phyloP scores from a whole-genome alignment of 2,329 filamentous ascomycete species.

The Aspergillus pseudoglaucus region DNA sequence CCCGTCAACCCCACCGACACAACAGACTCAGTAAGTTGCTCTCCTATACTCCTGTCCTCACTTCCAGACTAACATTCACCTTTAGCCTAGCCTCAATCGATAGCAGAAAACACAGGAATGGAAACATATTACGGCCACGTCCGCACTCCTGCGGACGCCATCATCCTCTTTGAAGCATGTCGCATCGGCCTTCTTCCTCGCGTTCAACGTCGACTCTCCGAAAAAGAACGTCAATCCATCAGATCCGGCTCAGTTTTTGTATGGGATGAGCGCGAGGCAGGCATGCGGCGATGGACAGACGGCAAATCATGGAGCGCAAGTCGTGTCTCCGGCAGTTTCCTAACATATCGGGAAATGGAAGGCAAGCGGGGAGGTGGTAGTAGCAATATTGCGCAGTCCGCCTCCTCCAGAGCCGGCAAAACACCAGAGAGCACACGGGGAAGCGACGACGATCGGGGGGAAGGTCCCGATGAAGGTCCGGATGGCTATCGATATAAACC shows the following conservation, averaged over 20 bases:
- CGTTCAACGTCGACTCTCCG: conserved; percentile 85
- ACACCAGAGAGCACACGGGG: conserved; percentile 75
- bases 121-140: conserved; percentile 96
- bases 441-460: conserved; percentile 74
- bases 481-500: conserved; percentile 93
- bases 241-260: conserved; percentile 96
- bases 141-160: conserved; percentile 91
- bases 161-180: conserved; percentile 97
- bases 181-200: conserved; percentile 80
- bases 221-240: conserved; percentile 95
- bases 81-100: background rate
- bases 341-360: conserved; percentile 98
- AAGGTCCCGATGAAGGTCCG: conserved; percentile 62
- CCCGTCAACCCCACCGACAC: conserved; percentile 1
- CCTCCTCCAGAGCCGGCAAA: conserved; percentile 58
- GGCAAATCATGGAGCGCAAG: conserved; percentile 99
- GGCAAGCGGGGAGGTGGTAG: conserved; percentile 89
- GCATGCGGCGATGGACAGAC: conserved; percentile 97
- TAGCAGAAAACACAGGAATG: conserved; percentile 48
- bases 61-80: background rate
- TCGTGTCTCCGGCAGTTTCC: conserved; percentile 90
- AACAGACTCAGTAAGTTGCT: no score
- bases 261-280: conserved; percentile 98
- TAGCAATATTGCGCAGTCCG: conserved; percentile 53
- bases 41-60: no score